Conservation (phyloP, 192 early-diverging fungal genomes). For the Backusella sp. region DNA sequence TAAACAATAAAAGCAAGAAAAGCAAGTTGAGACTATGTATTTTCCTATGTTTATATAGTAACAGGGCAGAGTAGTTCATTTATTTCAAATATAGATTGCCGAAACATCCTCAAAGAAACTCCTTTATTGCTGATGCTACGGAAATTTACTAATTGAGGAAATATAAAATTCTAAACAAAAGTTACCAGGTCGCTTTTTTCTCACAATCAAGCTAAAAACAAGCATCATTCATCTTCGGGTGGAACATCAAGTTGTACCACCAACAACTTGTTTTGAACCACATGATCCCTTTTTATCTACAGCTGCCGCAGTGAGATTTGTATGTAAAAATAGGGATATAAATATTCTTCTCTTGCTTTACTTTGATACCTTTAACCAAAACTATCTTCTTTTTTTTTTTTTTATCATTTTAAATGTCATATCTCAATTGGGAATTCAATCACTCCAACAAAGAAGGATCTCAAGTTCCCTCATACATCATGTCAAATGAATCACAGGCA, state of each 20-base stretch:
- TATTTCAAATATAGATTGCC: background rate
- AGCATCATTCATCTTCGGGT: background rate
- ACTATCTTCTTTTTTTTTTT: background rate
- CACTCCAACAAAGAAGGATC: background rate
- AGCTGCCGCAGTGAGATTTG: background rate
- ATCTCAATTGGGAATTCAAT: background rate
- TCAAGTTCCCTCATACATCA: background rate
- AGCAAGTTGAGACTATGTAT: background rate
- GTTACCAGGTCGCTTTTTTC: background rate
- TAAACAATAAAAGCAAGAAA: background rate
- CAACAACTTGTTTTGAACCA: background rate
- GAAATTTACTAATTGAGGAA: background rate
- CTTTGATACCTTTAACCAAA: background rate
- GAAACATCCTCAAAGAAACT: background rate
- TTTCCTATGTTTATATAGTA: background rate
- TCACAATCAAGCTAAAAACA: constrained; percentile 1
- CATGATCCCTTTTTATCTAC: background rate
- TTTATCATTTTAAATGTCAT: background rate
- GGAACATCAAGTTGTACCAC: background rate
- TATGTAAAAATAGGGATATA: background rate
- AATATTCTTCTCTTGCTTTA: background rate
- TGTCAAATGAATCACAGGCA: background rate
- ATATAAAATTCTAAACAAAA: background rate
- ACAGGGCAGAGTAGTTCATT: background rate
- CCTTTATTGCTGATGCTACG: background rate